These are phyloP conservation scores for Lactarius vividus DNA, from an alignment of 768 basidiomycete species.

Conservation along the genomic window DNA sequence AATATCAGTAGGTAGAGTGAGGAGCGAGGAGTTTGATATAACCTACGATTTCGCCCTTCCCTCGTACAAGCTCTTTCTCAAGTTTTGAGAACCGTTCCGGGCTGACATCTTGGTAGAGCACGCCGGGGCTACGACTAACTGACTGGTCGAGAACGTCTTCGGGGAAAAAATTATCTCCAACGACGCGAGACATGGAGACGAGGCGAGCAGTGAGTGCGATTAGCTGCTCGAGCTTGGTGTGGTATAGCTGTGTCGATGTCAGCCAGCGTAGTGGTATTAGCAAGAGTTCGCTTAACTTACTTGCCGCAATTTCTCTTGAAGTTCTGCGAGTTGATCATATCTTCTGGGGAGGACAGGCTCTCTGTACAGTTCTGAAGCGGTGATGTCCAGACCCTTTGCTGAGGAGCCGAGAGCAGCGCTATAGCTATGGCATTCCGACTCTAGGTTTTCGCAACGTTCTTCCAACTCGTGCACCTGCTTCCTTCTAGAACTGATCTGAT, in stretches of 20 bases:
- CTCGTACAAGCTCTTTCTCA: constrained; percentile 81
- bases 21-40: constrained; percentile 6
- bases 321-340: constrained; percentile 62
- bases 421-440: constrained; percentile 64
- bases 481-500: constrained; percentile 62
- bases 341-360: constrained; percentile 71
- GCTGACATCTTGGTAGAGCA: constrained; percentile 62
- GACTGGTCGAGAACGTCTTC: constrained; percentile 53
- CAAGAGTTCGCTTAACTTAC: constrained; percentile 43
- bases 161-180: constrained; percentile 58
- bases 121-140: constrained; percentile 37
- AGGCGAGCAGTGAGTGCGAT: constrained; percentile 68
- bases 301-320: constrained; percentile 79
- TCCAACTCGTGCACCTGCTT: constrained; percentile 79
- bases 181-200: constrained; percentile 52
- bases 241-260: constrained; percentile 51
- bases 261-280: constrained; percentile 6
- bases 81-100: constrained; percentile 77
- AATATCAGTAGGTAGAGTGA: background rate
- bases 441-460: constrained; percentile 57
- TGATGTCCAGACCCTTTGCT: constrained; percentile 61
- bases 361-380: constrained; percentile 66
- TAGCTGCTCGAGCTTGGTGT: constrained; percentile 75
- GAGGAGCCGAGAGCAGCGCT: constrained; percentile 69
- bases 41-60: constrained; percentile 83